Conservation (phyloP, 352 stramenopile genomes). For the Phytophthora idaei region DNA sequence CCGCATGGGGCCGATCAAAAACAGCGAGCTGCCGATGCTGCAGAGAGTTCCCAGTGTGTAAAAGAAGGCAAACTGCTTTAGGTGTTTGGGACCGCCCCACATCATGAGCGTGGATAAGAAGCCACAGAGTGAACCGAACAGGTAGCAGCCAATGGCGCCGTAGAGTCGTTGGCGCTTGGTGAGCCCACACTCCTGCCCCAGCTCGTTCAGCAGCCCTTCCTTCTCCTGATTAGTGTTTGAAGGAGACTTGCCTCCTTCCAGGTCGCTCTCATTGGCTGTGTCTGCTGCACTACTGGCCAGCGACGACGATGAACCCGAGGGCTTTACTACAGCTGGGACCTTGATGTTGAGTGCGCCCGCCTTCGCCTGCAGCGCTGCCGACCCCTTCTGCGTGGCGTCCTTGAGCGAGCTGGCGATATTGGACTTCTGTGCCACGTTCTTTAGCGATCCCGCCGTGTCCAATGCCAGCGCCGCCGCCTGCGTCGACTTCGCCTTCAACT, state of each 20-base stretch:
- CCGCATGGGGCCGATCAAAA: conserved; percentile 69
- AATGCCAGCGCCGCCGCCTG: conserved; percentile 57
- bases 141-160: conserved; percentile 73
- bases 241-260: conserved; percentile 41
- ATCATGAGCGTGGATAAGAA: conserved; percentile 84
- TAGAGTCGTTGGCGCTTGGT: conserved; percentile 83
- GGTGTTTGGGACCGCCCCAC: conserved; percentile 77
- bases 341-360: conserved; percentile 64
- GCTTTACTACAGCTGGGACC: conserved; percentile 40
- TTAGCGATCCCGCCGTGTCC: conserved; percentile 61
- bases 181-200: conserved; percentile 75
- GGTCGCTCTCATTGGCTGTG: conserved; percentile 43
- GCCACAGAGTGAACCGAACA: conserved; percentile 70
- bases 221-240: conserved; percentile 61
- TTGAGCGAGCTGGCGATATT: conserved; percentile 41
- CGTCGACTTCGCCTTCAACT: conserved; percentile 68
- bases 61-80: conserved; percentile 89
- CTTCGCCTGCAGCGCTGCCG: conserved; percentile 57
- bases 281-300: conserved; percentile 24
- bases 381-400: conserved; percentile 55
- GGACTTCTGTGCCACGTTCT: conserved; percentile 45
- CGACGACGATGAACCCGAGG: conserved; percentile 24
- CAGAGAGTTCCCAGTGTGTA: conserved; percentile 85
- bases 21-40: conserved; percentile 81
- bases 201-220: conserved; percentile 74